Conservation (phyloP, 306 rosid genomes). For the Citrullus mucosospermus region DNA sequence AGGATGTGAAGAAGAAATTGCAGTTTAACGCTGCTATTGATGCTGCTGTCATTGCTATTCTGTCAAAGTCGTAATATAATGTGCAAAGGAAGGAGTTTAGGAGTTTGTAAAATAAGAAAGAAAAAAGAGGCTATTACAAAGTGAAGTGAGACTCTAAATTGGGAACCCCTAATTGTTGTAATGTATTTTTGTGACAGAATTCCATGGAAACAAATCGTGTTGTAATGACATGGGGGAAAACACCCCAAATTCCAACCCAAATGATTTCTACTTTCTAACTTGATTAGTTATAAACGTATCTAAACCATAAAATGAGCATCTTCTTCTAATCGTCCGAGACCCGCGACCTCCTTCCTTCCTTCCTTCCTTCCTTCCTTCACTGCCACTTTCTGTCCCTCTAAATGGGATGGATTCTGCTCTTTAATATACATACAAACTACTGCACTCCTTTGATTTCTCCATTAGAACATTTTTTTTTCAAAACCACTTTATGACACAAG, state of each 20-base stretch:
- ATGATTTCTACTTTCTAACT: conserved; percentile 1
- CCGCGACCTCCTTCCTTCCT: neutral
- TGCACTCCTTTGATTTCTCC: neutral
- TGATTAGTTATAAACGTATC: conserved; percentile 13
- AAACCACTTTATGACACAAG: neutral
- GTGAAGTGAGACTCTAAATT: conserved; percentile 8
- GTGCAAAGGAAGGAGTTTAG: neutral
- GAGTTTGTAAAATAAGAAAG: neutral
- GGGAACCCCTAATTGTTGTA: neutral
- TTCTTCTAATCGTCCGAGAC: conserved; percentile 1
- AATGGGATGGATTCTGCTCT: neutral
- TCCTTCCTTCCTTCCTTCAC: conserved; percentile 12
- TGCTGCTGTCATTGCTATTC: neutral
- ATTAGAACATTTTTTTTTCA: neutral
- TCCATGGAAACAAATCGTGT: conserved; percentile 4
- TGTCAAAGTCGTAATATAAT: neutral
- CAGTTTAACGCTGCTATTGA: neutral
- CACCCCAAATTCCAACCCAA: neutral
- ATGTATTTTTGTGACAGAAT: neutral
- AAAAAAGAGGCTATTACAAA: neutral
- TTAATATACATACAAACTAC: conserved; percentile 24
- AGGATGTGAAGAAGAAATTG: neutral
- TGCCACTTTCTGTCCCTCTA: conserved; percentile 8
- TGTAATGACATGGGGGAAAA: neutral
- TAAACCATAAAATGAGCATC: conserved; percentile 11